phyloP scores from a whole-genome alignment of 495 filamentous ascomycete species.

The Podospora appendiculata region DNA sequence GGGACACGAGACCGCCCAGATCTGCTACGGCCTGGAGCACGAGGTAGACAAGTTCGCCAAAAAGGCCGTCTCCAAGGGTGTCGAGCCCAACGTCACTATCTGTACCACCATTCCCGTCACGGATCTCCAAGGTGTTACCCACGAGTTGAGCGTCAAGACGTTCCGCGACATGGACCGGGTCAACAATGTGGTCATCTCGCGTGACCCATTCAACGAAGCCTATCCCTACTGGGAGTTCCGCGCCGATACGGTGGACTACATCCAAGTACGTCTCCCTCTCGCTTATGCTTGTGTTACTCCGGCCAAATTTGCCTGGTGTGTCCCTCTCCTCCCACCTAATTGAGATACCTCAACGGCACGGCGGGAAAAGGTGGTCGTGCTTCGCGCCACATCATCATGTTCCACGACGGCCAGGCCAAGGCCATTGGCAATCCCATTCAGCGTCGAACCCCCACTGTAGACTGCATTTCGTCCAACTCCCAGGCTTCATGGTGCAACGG shows the following conservation, averaged over 20 bases:
- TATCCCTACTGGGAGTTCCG: slow-evolving; percentile 17
- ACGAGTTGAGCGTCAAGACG: slow-evolving; percentile 9
- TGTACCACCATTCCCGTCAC: not conserved
- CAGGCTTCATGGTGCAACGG: not conserved
- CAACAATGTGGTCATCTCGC: slow-evolving; percentile 15
- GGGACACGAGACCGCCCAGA: slow-evolving; percentile 16
- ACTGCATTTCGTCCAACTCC: too few species aligned
- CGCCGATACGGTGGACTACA: slow-evolving; percentile 15
- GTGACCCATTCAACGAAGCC: slow-evolving; percentile 7
- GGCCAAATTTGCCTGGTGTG: not conserved
- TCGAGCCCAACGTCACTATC: slow-evolving; percentile 7
- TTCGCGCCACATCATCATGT: too few species aligned
- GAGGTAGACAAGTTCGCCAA: slow-evolving; percentile 11
- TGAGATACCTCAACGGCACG: too few species aligned
- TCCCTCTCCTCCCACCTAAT: not conserved
- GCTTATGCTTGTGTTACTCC: not conserved
- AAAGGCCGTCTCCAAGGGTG: slow-evolving; percentile 12
- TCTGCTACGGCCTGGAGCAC: slow-evolving; percentile 17
- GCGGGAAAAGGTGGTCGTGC: too few species aligned
- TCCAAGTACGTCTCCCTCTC: slow-evolving; percentile 11
- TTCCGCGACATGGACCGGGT: slow-evolving; percentile 19
- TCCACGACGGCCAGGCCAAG: too few species aligned
- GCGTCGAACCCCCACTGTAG: too few species aligned
- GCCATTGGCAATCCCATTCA: too few species aligned
- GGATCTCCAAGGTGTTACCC: not conserved